Base-by-base conservation (phyloP, 176 grass and related monocot species). In the Ampelocalamus luodianensis region DNA sequence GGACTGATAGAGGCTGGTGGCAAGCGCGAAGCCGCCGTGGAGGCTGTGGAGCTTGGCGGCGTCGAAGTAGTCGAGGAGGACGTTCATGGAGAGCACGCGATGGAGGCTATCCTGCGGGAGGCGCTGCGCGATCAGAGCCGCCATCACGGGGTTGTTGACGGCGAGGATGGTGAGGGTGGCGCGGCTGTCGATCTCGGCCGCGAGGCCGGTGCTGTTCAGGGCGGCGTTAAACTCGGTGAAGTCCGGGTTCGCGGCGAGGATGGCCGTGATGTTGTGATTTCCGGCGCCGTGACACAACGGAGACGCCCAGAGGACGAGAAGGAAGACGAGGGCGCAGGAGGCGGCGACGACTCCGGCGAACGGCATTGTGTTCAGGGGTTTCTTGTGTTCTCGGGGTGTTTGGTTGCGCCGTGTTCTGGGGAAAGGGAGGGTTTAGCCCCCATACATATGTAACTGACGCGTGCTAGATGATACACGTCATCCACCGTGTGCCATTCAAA, bases 61-160 rank as follows among this genome's bases (percentile, higher is more conserved):
- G 38, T 76, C 80, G 67, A 49, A 82, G 85, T 90, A 97, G 77
- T 92, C 92, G 0, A 90, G n/a, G 36, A 94, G 76, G 72, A 82
- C 76, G 74, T 90, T 88, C 9, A 92, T 16, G 12, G 72, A 78
- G 64, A 94, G 48, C 18, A 67, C 82, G 42, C 70, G 79, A 38
- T 26, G 23, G 51, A 94, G 11, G 9, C 39, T 79, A 7, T 73
- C 49, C 20, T 39, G 22, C 3, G 79, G 5, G 45, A 85, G 86
- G 5, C 43, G 1, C 32, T 38, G 46, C 5, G 27, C 60, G 5
- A 15, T 32, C 16, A 92, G 67, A 32, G 70, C 32, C 22, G 43
- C 65, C 90, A 86, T 73, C 22, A 17, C 90, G 6, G 49, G 38
- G 79, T 93, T 84, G 81, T 80, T 67, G 34, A 92, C 71, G 48